Percentiles rank a stretch among this genome's conserved stretches.
Evolutionary conservation across 495 filamentous ascomycete genomes (phyloP).

Genomic region (Penicillium cinerascens): DNA sequence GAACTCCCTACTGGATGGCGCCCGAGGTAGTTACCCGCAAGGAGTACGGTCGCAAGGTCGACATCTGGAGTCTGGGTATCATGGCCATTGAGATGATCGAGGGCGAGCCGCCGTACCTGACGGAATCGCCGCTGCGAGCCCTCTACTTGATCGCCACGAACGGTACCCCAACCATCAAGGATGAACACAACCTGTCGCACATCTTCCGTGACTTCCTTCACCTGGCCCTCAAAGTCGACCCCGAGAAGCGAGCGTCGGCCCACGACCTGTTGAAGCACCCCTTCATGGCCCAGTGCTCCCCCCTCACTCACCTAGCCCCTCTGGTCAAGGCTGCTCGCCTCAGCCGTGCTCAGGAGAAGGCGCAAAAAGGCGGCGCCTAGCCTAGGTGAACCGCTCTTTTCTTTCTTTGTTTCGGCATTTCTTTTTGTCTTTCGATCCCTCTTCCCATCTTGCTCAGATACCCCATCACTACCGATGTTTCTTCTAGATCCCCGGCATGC

Average conservation of each 20-base stretch:
- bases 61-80: conserved; percentile 97
- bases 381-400: conserved; percentile 21
- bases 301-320: conserved; percentile 71
- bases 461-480: conserved; percentile 37
- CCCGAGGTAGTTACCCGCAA: conserved; percentile 96
- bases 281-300: conserved; percentile 77
- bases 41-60: conserved; percentile 96
- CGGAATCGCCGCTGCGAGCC: conserved; percentile 88
- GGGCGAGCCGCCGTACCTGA: conserved; percentile 95
- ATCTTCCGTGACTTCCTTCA: conserved; percentile 87
- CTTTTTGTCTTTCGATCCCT: conserved; percentile 27
- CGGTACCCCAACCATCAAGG: conserved; percentile 92
- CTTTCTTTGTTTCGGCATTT: not conserved
- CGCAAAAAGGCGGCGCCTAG: conserved; percentile 53
- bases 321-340: conserved; percentile 81
- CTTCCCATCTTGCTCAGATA: conserved; percentile 42
- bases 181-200: conserved; percentile 74
- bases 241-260: conserved; percentile 91
- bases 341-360: conserved; percentile 80
- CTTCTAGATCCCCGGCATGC: conserved; percentile 32
- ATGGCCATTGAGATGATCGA: conserved; percentile 99
- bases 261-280: conserved; percentile 91
- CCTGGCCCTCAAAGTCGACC: conserved; percentile 90
- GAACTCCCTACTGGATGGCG: conserved; percentile 99
- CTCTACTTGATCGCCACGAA: conserved; percentile 97